phyloP scores from a whole-genome alignment of 2,329 filamentous ascomycete species.

The Huntiella decipiens region DNA sequence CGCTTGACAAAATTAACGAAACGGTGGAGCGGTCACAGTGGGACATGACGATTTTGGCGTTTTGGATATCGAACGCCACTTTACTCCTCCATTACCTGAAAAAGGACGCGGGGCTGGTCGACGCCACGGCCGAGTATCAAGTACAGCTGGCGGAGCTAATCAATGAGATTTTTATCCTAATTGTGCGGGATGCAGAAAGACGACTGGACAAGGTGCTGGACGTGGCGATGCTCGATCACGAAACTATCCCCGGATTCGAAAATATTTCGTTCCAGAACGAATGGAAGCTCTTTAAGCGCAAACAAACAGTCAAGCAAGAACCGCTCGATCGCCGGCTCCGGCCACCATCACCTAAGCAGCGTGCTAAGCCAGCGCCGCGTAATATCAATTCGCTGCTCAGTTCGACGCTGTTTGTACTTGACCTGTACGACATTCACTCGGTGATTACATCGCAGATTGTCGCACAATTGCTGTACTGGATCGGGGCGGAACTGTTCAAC shows the following conservation, averaged over 20 bases:
- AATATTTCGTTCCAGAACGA: constrained; percentile 95
- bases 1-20: constrained; percentile 91
- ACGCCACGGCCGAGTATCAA: constrained; percentile 75
- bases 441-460: constrained; percentile 86
- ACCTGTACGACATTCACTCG: constrained; percentile 97
- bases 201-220: constrained; percentile 93
- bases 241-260: constrained; percentile 93
- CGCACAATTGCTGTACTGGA: constrained; percentile 87
- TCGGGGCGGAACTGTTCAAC: constrained; percentile 91
- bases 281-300: constrained; percentile 92
- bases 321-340: constrained; percentile 78
- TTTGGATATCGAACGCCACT: constrained; percentile 97
- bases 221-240: constrained; percentile 85
- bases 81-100: constrained; percentile 91
- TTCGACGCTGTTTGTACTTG: constrained; percentile 88
- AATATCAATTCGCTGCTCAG: constrained; percentile 92
- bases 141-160: constrained; percentile 83
- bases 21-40: constrained; percentile 92
- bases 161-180: constrained; percentile 95
- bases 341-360: constrained; percentile 80
- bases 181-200: constrained; percentile 87
- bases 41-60: constrained; percentile 98
- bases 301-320: constrained; percentile 76
- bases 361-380: constrained; percentile 77
- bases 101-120: constrained; percentile 68